Conservation (phyloP, 2,329 filamentous ascomycete species). For the Cercospora sp. region DNA sequence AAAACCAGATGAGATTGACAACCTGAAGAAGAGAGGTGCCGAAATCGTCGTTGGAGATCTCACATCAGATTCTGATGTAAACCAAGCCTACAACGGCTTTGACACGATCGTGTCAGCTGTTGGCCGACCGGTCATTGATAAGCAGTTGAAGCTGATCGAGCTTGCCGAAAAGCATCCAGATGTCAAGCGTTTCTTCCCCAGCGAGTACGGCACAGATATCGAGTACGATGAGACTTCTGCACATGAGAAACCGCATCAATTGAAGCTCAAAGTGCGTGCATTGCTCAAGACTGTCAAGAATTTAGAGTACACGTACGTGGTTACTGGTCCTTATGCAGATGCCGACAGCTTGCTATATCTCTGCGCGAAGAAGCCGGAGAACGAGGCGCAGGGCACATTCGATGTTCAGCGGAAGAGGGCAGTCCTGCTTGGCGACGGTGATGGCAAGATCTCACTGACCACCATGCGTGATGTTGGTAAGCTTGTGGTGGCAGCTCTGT, state of each 20-base stretch:
- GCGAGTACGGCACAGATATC: slow-evolving; percentile 67
- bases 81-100: slow-evolving; percentile 57
- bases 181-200: slow-evolving; percentile 65
- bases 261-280: slow-evolving; percentile 67
- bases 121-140: slow-evolving; percentile 61
- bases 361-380: slow-evolving; percentile 41
- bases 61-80: slow-evolving; percentile 53
- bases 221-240: slow-evolving; percentile 59
- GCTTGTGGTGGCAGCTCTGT: slow-evolving; percentile 62
- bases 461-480: slow-evolving; percentile 71
- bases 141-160: slow-evolving; percentile 62
- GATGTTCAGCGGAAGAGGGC: slow-evolving; percentile 60
- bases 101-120: slow-evolving; percentile 67
- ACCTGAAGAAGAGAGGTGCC: slow-evolving; percentile 50
- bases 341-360: slow-evolving; percentile 52
- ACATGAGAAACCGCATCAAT: slow-evolving; percentile 66
- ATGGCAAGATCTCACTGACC: slow-evolving; percentile 65
- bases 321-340: slow-evolving; percentile 69
- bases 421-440: slow-evolving; percentile 61
- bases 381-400: slow-evolving; percentile 56
- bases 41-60: slow-evolving; percentile 59
- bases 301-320: slow-evolving; percentile 65
- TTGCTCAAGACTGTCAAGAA: slow-evolving; percentile 56
- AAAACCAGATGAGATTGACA: slow-evolving; percentile 53
- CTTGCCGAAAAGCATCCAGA: slow-evolving; percentile 56